Evolutionary conservation across 2,329 filamentous ascomycete genomes (phyloP).

Genomic region (Coniochaeta hoffmannii): DNA sequence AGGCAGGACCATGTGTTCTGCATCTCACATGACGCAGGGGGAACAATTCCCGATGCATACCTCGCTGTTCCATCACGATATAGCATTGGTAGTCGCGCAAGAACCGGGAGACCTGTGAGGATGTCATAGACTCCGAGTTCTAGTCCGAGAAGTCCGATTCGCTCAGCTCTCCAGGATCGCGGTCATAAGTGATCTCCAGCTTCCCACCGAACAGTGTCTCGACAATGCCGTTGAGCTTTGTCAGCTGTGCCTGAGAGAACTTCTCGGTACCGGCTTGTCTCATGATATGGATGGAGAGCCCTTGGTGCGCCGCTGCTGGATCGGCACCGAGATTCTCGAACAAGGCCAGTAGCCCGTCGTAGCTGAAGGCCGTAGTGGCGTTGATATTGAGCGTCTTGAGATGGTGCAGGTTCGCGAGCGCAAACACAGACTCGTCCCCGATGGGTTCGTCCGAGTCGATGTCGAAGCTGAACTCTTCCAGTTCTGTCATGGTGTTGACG

Average conservation of each 20-base stretch:
- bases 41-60: no score
- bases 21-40: no score
- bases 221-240: slow-evolving; percentile 17
- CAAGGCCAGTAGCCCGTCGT: slow-evolving; percentile 37
- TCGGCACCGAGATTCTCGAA: slow-evolving; percentile 25
- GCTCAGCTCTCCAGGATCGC: slow-evolving; percentile 26
- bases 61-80: neutral
- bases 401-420: slow-evolving; percentile 28
- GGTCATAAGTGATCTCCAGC: slow-evolving; percentile 24
- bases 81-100: neutral
- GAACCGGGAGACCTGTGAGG: neutral
- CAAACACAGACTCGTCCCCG: slow-evolving; percentile 35
- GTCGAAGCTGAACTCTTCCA: slow-evolving; percentile 50
- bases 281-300: slow-evolving; percentile 24
- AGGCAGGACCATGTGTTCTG: no score
- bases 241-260: slow-evolving; percentile 19
- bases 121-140: neutral
- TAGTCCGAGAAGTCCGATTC: slow-evolving; percentile 26
- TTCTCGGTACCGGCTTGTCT: slow-evolving; percentile 19
- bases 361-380: slow-evolving; percentile 47
- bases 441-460: slow-evolving; percentile 32
- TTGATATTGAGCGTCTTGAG: slow-evolving; percentile 46
- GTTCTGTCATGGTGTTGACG: slow-evolving; percentile 30
- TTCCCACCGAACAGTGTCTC: slow-evolving; percentile 19
- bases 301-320: slow-evolving; percentile 12